Base-by-base conservation (phyloP, 140 eudicot species). In the Erigeron philadelphicus region DNA sequence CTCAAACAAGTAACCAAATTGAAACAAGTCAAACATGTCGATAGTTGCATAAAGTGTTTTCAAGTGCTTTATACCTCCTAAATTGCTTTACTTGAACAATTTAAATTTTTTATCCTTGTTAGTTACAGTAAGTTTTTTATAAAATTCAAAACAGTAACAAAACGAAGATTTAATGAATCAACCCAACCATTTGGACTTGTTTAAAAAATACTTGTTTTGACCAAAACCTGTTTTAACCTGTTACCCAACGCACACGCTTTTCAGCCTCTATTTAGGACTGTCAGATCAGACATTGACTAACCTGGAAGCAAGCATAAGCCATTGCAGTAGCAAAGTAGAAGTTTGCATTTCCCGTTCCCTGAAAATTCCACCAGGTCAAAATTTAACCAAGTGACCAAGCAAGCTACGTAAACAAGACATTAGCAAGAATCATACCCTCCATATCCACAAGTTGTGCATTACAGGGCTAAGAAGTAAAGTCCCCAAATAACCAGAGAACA, bases 331-430 rank as follows among this genome's bases (percentile, higher is more conserved):
- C 98, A 72, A 78, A 92, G 82, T 92, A 92, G 79, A 92, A 92
- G 78, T 92, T 92, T 65, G 98, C 98, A 83, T 92, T 92, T 71
- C 98, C 98, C 13, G 98, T 92, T 43, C 98, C 98, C 98, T 92
- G 84, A 64, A 78, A 68, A 67, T 57, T n/a, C 21, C 42, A 42
- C 61, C 1, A 59, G 16, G 21, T 65, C 19, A 57, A 57, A 72
- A 40, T 18, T 54, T 71, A 71, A 72, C 58, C 42, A 73, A 72
- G 71, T 81, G 45, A 75, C 46, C 56, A 47, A 41, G 48, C 45
- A 68, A 67, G 53, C 61, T 46, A 6, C 15, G 40, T 31, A 69
- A 52, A 23, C 54, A 74, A 68, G 25, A 50, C 38, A 12, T 17
- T 42, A 47, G 38, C 70, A 21, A 79, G 64, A 78, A 53, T 44